These are phyloP conservation scores for Aspergillus sojae DNA, from an alignment of 2,329 filamentous ascomycete genomes.

Conservation along the genomic window DNA sequence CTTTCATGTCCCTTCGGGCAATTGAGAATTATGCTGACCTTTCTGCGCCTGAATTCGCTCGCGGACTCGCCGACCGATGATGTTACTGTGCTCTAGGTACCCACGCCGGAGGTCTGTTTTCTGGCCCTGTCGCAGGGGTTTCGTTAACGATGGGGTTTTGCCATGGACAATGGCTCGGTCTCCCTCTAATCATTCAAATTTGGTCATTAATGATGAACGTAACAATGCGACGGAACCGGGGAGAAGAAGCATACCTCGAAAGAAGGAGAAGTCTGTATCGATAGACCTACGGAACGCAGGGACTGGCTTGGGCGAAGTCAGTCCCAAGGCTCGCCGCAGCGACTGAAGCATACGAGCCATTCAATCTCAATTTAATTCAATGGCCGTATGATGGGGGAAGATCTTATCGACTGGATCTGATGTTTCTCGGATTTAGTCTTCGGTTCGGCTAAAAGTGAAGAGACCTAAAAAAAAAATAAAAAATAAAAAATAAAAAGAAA, in stretches of 20 bases:
- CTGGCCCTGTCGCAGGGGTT: slow-evolving; percentile 43
- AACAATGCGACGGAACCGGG: slow-evolving; percentile 24
- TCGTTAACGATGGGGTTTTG: slow-evolving; percentile 44
- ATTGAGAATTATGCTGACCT: slow-evolving; percentile 32
- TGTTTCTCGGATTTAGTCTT: neutral
- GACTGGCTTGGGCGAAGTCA: slow-evolving; percentile 21
- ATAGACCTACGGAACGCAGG: slow-evolving; percentile 30
- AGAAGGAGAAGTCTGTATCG: slow-evolving; percentile 42
- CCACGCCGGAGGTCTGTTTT: slow-evolving; percentile 41
- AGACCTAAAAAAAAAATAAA: neutral
- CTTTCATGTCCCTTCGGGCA: neutral
- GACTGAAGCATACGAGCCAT: slow-evolving; percentile 41
- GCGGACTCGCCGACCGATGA: slow-evolving; percentile 66
- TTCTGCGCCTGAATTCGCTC: slow-evolving; percentile 61
- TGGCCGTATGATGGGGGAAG: neutral
- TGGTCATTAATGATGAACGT: neutral
- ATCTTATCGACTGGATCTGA: neutral
- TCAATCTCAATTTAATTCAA: slow-evolving; percentile 5
- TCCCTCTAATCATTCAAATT: slow-evolving; percentile 37
- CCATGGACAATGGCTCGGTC: slow-evolving; percentile 46
- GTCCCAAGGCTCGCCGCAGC: slow-evolving; percentile 34
- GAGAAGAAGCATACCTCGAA: slow-evolving; percentile 44
- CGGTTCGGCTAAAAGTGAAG: slow-evolving; percentile 7
- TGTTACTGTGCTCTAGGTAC: slow-evolving; percentile 51
- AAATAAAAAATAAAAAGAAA: slow-evolving; percentile 1